Conservation (phyloP, 148 eudicot species). For the Camellia sinensis region DNA sequence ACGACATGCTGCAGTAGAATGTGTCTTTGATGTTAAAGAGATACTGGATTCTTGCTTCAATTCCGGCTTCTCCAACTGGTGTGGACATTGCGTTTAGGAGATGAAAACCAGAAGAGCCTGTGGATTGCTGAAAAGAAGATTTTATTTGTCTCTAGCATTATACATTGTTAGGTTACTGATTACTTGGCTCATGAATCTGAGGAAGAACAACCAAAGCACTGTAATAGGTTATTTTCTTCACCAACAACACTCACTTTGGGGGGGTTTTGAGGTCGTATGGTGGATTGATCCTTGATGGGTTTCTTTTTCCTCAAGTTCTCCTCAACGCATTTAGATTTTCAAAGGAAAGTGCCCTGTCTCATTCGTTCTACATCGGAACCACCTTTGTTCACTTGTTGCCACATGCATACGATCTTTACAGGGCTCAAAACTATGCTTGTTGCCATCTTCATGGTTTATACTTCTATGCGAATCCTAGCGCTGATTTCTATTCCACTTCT, state of each 20-base stretch:
- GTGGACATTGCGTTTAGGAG: background rate
- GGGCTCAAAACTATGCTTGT: conserved; percentile 4
- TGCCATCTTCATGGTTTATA: conserved; percentile 2
- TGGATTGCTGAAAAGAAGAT: conserved; percentile 15
- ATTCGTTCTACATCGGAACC: conserved; percentile 34
- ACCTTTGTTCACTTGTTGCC: conserved; percentile 31
- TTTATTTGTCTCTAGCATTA: background rate
- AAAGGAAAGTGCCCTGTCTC: conserved; percentile 27
- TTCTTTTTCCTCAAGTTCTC: conserved; percentile 30
- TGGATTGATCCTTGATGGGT: conserved; percentile 28
- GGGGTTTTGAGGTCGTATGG: conserved; percentile 27
- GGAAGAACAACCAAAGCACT: background rate
- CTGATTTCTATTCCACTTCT: conserved; percentile 33
- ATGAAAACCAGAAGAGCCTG: background rate
- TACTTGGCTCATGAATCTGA: conserved; percentile 18
- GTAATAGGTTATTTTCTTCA: background rate
- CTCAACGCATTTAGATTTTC: conserved; percentile 14
- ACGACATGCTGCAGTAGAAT: conserved; percentile 63
- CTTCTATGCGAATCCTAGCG: conserved; percentile 31
- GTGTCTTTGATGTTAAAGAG: conserved; percentile 52
- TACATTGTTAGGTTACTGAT: background rate
- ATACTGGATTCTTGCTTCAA: conserved; percentile 11
- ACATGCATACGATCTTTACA: conserved; percentile 39
- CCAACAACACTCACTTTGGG: conserved; percentile 16
- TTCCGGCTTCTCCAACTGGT: conserved; percentile 20